Evolutionary conservation across 2,329 filamentous ascomycete species (phyloP).

Genomic region (Exophiala bonariae): DNA sequence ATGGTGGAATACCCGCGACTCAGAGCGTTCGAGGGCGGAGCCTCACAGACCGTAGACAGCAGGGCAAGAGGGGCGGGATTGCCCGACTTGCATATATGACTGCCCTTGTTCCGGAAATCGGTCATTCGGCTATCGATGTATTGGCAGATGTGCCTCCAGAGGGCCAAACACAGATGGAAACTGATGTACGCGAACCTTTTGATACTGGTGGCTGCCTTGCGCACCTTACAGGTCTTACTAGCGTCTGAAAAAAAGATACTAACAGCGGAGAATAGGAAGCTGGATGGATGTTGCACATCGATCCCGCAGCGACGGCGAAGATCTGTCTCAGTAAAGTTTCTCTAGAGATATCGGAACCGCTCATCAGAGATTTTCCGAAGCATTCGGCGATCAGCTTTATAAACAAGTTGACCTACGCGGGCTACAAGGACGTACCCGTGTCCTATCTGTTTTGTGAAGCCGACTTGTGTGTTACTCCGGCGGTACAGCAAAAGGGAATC

Average conservation of each 20-base stretch:
- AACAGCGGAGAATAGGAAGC: constrained; percentile 6
- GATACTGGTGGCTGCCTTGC: too few relatives aligned
- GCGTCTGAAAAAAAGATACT: too few relatives aligned
- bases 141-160: constrained; percentile 8
- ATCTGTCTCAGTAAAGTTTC: constrained; percentile 1
- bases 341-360: constrained; percentile 16
- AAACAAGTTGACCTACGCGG: constrained; percentile 31
- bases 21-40: constrained; percentile 30
- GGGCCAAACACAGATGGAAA: constrained; percentile 3
- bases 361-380: constrained; percentile 13
- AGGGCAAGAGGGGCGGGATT: constrained; percentile 35
- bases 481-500: constrained; percentile 32
- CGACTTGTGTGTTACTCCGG: constrained; percentile 30
- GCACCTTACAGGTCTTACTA: too few relatives aligned
- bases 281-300: constrained; percentile 14
- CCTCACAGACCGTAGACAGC: constrained; percentile 29
- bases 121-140: constrained; percentile 15
- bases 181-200: constrained; percentile 16
- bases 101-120: constrained; percentile 35
- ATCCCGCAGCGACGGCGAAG: constrained; percentile 1
- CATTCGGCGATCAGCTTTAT: constrained; percentile 34
- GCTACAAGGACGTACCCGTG: constrained; percentile 35
- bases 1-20: constrained; percentile 32
- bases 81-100: constrained; percentile 36
- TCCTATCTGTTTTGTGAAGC: constrained; percentile 35